Conservation (phyloP, 805 yeast species). For the Kregervanrija pseudodelftensis region DNA sequence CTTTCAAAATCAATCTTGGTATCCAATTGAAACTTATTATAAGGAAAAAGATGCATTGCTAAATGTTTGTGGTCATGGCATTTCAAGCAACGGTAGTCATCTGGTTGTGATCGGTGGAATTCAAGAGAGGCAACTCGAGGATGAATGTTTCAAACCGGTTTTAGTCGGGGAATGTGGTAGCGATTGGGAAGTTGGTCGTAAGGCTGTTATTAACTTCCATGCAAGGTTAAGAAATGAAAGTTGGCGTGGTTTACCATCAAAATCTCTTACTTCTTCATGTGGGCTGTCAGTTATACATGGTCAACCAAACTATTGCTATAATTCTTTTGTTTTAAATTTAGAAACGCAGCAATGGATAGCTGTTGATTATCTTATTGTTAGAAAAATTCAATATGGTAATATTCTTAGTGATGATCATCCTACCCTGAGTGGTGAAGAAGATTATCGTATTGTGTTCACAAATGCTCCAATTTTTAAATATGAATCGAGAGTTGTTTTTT, state of each 20-base stretch:
- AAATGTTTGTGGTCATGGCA: slow-evolving; percentile 23
- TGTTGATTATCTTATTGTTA: slow-evolving; percentile 7
- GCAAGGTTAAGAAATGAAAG: background rate
- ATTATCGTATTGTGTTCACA: slow-evolving; percentile 1
- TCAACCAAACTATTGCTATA: slow-evolving; percentile 2
- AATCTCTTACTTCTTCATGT: too few species aligned
- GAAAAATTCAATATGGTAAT: background rate
- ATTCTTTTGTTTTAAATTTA: slow-evolving; percentile 13
- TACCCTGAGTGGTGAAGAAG: background rate
- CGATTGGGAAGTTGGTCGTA: slow-evolving; percentile 1
- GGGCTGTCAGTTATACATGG: too few species aligned
- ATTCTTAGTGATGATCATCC: background rate
- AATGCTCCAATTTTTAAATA: slow-evolving; percentile 1
- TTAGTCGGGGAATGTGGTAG: background rate
- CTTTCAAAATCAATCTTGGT: slow-evolving; percentile 38
- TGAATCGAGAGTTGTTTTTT: slow-evolving; percentile 6
- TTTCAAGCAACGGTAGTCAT: slow-evolving; percentile 12
- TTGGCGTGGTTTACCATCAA: too few species aligned
- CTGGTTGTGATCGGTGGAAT: slow-evolving; percentile 22
- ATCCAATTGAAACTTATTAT: slow-evolving; percentile 13
- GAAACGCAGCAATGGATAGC: slow-evolving; percentile 17
- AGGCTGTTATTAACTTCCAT: slow-evolving; percentile 1
- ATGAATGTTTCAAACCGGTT: background rate
- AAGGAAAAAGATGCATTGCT: slow-evolving; percentile 4
- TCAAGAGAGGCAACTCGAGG: slow-evolving; percentile 10